A percentile compares a stretch with the other conserved stretches of the same genome.
Conservation (phyloP, 2,329 filamentous ascomycete species). For the Penicillium sp. region DNA sequence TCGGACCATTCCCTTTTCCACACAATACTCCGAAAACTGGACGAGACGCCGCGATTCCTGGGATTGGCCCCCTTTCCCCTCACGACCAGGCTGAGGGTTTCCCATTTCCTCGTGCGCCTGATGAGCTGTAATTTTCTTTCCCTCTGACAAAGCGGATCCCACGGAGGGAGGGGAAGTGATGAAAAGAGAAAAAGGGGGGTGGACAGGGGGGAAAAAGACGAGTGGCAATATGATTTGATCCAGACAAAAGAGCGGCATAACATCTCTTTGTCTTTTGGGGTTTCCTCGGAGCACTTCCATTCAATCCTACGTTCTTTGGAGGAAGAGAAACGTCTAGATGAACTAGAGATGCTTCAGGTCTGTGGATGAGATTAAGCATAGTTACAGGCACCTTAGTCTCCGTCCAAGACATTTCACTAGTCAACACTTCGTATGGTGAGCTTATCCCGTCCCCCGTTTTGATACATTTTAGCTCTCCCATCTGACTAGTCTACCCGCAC, state of each 20-base stretch:
- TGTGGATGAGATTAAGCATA: conserved; percentile 2
- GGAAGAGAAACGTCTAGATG: no score
- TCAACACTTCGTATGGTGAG: neutral
- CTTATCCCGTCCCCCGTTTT: neutral
- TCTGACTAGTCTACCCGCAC: conserved; percentile 40
- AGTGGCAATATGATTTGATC: conserved; percentile 25
- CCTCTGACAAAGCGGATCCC: conserved; percentile 10
- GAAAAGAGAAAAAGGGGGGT: neutral
- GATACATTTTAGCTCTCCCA: conserved; percentile 15
- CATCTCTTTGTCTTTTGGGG: neutral
- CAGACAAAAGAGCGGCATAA: neutral
- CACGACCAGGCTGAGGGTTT: conserved; percentile 23
- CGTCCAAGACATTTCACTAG: conserved; percentile 6
- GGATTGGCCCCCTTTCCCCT: conserved; percentile 29
- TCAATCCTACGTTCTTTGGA: neutral
- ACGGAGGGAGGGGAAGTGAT: neutral
- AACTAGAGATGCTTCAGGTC: neutral
- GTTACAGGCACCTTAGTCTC: conserved; percentile 4
- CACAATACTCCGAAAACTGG: conserved; percentile 22
- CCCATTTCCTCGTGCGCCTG: conserved; percentile 20
- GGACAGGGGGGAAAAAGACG: neutral
- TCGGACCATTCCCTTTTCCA: conserved; percentile 27
- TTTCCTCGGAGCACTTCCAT: conserved; percentile 6
- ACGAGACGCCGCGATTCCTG: conserved; percentile 3
- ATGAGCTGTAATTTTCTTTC: conserved; percentile 11